phyloP scores from a whole-genome alignment of 1,284 basidiomycete genomes.

The Moniliophthora roreri region DNA sequence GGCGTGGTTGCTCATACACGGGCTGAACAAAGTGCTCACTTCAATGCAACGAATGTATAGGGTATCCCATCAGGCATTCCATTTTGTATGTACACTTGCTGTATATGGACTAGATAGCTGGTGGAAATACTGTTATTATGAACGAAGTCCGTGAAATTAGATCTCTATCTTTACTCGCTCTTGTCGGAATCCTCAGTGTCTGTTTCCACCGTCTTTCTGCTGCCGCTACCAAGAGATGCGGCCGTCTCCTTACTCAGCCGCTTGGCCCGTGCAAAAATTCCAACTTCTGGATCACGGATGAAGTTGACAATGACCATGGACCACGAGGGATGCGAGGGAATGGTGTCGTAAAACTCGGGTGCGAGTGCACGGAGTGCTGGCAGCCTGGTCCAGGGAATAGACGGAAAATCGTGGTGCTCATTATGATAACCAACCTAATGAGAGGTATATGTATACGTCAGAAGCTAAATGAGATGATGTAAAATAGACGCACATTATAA shows the following conservation, averaged over 20 bases:
- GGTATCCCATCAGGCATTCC: too few species aligned
- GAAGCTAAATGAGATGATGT: constrained; percentile 1
- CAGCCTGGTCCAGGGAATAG: constrained; percentile 93
- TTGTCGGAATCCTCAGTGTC: constrained; percentile 12
- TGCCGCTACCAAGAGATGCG: too few species aligned
- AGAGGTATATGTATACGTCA: not conserved
- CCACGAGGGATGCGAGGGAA: constrained; percentile 91
- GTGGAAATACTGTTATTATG: too few species aligned
- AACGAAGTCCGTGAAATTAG: too few species aligned
- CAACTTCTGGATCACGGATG: constrained; percentile 86
- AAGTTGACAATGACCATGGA: constrained; percentile 94
- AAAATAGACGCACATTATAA: constrained; percentile 79
- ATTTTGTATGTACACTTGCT: too few species aligned
- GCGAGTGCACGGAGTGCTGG: constrained; percentile 82
- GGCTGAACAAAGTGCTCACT: too few species aligned
- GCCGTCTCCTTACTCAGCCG: constrained; percentile 9
- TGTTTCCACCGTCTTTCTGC: not conserved
- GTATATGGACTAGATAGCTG: too few species aligned
- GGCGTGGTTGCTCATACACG: too few species aligned
- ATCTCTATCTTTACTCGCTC: constrained; percentile 11
- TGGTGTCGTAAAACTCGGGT: constrained; percentile 89
- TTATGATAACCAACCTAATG: constrained; percentile 93
- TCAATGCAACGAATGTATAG: too few species aligned
- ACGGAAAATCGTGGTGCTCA: constrained; percentile 99
- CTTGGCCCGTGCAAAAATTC: constrained; percentile 65